Conservation (phyloP, 73 alveolate species). For the Paramecium sexaurelia region DNA sequence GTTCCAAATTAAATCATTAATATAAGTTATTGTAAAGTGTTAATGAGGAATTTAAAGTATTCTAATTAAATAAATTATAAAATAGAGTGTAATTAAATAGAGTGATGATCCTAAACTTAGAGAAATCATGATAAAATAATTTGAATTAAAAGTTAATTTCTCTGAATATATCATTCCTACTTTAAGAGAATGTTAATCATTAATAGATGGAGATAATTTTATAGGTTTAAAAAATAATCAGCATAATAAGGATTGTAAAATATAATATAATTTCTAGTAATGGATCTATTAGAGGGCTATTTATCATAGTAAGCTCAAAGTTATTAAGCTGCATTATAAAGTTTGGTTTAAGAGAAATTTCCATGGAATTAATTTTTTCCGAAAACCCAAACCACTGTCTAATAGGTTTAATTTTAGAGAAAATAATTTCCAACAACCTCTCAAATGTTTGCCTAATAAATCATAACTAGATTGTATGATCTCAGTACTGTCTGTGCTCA, state of each 20-base stretch:
- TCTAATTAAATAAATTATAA: neutral
- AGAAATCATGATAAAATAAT: conserved; percentile 42
- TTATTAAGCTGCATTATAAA: conserved; percentile 13
- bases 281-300: conserved; percentile 31
- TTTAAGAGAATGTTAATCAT: conserved; percentile 43
- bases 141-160: conserved; percentile 41
- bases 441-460: conserved; percentile 21
- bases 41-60: conserved; percentile 28
- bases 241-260: conserved; percentile 25
- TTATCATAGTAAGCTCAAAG: neutral
- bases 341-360: conserved; percentile 5
- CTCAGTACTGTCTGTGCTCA: conserved; percentile 36
- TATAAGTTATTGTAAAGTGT: neutral
- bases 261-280: neutral
- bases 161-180: conserved; percentile 37
- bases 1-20: neutral
- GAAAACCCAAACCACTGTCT: neutral
- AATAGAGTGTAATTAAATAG: neutral
- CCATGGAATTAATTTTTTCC: conserved; percentile 46
- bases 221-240: neutral
- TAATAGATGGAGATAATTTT: conserved; percentile 57
- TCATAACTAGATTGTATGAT: conserved; percentile 27
- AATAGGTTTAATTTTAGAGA: conserved; percentile 9
- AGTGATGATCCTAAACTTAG: conserved; percentile 28
- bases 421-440: conserved; percentile 44